Base-by-base conservation (phyloP, 2,329 filamentous ascomycete species). In the Claviceps sp. region DNA sequence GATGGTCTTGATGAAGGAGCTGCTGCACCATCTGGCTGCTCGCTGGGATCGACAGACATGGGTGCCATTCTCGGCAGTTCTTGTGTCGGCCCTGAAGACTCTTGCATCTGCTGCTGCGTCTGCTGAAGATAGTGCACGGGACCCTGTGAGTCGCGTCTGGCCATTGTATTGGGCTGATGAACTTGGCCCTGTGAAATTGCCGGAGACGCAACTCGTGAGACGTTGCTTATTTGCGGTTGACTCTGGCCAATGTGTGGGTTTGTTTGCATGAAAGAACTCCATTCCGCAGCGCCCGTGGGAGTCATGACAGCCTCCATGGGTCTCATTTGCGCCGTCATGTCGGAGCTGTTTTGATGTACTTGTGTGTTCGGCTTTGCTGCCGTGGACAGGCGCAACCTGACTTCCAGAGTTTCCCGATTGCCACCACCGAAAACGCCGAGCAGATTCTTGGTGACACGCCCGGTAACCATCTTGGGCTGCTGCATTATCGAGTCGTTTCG, bases 381-480 rank as follows among this genome's bases (percentile, higher is more conserved):
- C 16, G 85, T 84, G 2, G 89, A 85, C 52, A 98, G 75, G 63
- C 88, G 89, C 55, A 98, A 75, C 66, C 86, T 95, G 57, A 98
- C 91, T 69, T 98, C 93, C 53, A 98, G 71, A 0, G 87, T 97
- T 68, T 97, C 90, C 59, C 84, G 85, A 54, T 84, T 77, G 36
- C 87, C 88, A 60, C 86, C 88, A 40, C 82, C 83, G 64, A 97
- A 95, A 23, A 96, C 74, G 9, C 86, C 87, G 45, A 95, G 74
- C 45, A 89, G 71, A 64, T 95, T 96, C 63, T 86, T 88, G 62
- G 86, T 88, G 51, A 98, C 87, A 37, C 89, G 85, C 52, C 93
- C 93, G 7, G 91, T 96, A 56, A 98, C 84, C 68, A 89, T 74
- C 62, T 84, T 81, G 13, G 80, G 81, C 59, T 83, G 76, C 52